These are phyloP conservation scores for Apiospora hydei DNA, from an alignment of 2,329 filamentous ascomycete species.

Conservation along the genomic window DNA sequence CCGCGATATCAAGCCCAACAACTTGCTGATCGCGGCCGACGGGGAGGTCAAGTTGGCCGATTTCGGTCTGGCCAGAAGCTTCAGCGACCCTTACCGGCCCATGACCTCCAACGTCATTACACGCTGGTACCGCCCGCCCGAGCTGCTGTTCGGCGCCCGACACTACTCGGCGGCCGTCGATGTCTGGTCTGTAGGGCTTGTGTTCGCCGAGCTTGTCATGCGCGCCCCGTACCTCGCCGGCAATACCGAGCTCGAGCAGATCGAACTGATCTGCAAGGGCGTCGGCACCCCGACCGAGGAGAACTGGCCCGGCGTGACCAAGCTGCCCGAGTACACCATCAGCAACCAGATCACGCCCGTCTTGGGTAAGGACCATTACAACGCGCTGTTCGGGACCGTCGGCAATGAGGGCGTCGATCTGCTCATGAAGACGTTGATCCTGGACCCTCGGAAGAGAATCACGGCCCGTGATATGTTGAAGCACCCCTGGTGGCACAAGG, in stretches of 20 bases:
- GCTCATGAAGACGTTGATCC: conserved; percentile 80
- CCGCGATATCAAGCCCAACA: conserved; percentile 99
- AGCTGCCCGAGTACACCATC: conserved; percentile 81
- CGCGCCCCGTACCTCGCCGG: conserved; percentile 85
- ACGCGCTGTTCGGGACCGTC: conserved; percentile 78
- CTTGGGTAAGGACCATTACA: conserved; percentile 75
- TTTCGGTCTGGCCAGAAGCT: conserved; percentile 91
- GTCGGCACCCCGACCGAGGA: conserved; percentile 93
- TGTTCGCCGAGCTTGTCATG: conserved; percentile 90
- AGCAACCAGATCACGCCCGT: conserved; percentile 66
- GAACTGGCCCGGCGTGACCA: conserved; percentile 91
- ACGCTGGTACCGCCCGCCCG: conserved; percentile 93
- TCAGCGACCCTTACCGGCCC: conserved; percentile 83
- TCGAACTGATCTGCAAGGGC: conserved; percentile 81
- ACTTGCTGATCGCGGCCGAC: conserved; percentile 90
- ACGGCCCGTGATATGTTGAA: conserved; percentile 79
- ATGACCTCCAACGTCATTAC: conserved; percentile 98
- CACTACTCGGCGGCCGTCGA: conserved; percentile 93
- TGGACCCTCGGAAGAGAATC: conserved; percentile 87
- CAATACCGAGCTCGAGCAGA: conserved; percentile 85
- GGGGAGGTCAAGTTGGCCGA: conserved; percentile 95
- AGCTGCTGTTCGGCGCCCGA: conserved; percentile 88
- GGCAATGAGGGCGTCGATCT: conserved; percentile 87
- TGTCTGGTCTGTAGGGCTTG: conserved; percentile 90
- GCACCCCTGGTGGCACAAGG: conserved; percentile 85